Evolutionary conservation across 352 stramenopile genomes (phyloP), one percentile per base, ranked within the genome.

Genomic region (Pythium volutum): DNA sequence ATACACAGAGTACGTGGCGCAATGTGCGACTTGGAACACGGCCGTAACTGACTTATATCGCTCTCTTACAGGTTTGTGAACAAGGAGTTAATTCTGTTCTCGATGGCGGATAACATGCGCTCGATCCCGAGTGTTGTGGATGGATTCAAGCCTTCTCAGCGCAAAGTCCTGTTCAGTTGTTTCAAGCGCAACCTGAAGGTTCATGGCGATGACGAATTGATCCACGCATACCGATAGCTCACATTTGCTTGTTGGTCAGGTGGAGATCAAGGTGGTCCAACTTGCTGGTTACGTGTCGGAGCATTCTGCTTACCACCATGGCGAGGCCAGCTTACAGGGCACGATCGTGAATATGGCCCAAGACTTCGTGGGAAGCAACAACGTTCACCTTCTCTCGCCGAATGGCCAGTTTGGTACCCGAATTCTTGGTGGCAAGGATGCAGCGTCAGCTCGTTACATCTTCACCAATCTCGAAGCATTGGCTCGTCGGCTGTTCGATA

Each of bases 321-420:
- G 97, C 33, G 97, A 99, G 75, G 76, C 81, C 31, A 98, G 89
- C 66, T 72, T 99, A 42, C 81, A 97, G 48, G 79, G 88, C 42
- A 99, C 97, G 64, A 98, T 99, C 60, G 89, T 99, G 59, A 95
- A 95, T 55, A 99, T 99, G 97, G 97, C 97, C 0, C 97, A 99
- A 71, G 91, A 99, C 72, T 99, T 98, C 74, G 94, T 99, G 26
- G 97, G 97, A 23, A 98, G 95, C 56, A 99, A 99, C 75, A 99
- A 99, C 73, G 81, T 99, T 11, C 95, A 98, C 58, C 78, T 98
- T 11, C 74, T 99, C 16, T 92, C 87, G 4, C 97, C 97, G 4
- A 95, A 90, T 41, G 97, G 97, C 60, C 97, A 99, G 72, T 99
- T 99, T 57, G 97, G 97, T 77, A 98, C 96, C 34, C 84, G 98